Conservation (phyloP, 768 basidiomycete genomes). For the Pulveroboletus sp. region DNA sequence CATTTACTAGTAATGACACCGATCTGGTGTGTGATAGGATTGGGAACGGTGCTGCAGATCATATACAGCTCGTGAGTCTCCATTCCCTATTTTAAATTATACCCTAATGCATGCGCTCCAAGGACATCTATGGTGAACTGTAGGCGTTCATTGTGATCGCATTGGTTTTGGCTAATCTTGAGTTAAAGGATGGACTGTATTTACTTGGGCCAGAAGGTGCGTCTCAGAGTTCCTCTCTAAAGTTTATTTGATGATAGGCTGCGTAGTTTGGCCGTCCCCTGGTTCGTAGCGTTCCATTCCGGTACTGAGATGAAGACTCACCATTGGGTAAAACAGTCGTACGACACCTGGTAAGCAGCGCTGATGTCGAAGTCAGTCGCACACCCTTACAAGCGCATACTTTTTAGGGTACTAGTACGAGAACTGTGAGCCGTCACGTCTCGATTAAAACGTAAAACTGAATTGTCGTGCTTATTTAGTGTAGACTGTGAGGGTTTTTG, state of each 20-base stretch:
- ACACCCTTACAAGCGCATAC: slow-evolving; percentile 1
- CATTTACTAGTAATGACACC: neutral
- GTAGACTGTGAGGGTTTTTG: slow-evolving; percentile 58
- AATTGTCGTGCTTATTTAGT: slow-evolving; percentile 29
- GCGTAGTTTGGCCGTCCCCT: slow-evolving; percentile 69
- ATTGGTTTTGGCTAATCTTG: neutral
- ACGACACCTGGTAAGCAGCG: slow-evolving; percentile 52
- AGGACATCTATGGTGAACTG: slow-evolving; percentile 98
- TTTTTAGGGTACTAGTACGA: slow-evolving; percentile 58
- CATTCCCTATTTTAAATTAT: neutral
- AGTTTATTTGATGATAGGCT: slow-evolving; percentile 1
- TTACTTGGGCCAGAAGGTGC: slow-evolving; percentile 89
- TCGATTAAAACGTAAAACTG: neutral
- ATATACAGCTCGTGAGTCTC: slow-evolving; percentile 70
- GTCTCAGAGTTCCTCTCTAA: slow-evolving; percentile 8
- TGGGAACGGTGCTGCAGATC: slow-evolving; percentile 94
- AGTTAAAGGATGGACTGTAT: slow-evolving; percentile 83
- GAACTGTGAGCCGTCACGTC: slow-evolving; percentile 54
- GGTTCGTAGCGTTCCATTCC: slow-evolving; percentile 37
- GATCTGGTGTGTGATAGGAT: slow-evolving; percentile 41
- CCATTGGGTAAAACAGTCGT: slow-evolving; percentile 33
- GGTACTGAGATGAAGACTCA: slow-evolving; percentile 1
- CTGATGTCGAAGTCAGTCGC: neutral
- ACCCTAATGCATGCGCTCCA: neutral
- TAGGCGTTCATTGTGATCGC: slow-evolving; percentile 22